phyloP scores from a whole-genome alignment of 164 flowering plant genomes.

The Kingdonia uniflora region DNA sequence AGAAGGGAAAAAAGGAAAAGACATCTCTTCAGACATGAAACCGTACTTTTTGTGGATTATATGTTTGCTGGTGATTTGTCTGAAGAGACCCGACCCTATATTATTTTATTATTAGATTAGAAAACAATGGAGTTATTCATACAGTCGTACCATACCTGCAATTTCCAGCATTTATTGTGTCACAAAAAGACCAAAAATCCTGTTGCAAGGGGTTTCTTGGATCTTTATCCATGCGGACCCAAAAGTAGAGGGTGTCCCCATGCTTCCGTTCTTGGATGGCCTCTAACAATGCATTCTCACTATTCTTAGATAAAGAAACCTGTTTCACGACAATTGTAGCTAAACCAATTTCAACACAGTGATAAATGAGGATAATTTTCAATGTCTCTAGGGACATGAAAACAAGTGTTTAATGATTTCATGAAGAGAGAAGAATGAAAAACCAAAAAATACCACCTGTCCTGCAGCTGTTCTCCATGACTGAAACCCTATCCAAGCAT shows the following conservation, averaged over 20 bases:
- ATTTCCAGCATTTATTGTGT: slow-evolving; percentile 92
- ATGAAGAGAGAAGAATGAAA: background rate
- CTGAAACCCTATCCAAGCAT: slow-evolving; percentile 98
- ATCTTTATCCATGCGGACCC: slow-evolving; percentile 86
- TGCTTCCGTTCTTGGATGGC: slow-evolving; percentile 52
- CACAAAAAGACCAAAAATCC: slow-evolving; percentile 97
- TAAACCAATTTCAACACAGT: too few species aligned
- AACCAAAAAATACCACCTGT: slow-evolving; percentile 31
- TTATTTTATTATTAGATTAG: background rate
- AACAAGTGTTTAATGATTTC: background rate
- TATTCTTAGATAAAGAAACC: slow-evolving; percentile 56
- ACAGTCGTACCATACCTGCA: slow-evolving; percentile 80
- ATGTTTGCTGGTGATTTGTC: too few species aligned
- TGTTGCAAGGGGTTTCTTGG: slow-evolving; percentile 49
- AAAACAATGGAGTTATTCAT: background rate
- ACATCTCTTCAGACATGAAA: too few species aligned
- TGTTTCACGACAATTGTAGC: slow-evolving; percentile 12
- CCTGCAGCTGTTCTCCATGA: slow-evolving; percentile 91
- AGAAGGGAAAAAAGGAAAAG: too few species aligned
- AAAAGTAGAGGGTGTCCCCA: slow-evolving; percentile 91
- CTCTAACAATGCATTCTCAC: slow-evolving; percentile 56
- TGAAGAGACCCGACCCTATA: too few species aligned
- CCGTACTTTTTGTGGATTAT: too few species aligned
- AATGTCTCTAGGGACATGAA: too few species aligned
- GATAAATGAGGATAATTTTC: too few species aligned